Evolutionary conservation across 139 green algal species (phyloP).

Genomic region (Parachlorella kessleri): DNA sequence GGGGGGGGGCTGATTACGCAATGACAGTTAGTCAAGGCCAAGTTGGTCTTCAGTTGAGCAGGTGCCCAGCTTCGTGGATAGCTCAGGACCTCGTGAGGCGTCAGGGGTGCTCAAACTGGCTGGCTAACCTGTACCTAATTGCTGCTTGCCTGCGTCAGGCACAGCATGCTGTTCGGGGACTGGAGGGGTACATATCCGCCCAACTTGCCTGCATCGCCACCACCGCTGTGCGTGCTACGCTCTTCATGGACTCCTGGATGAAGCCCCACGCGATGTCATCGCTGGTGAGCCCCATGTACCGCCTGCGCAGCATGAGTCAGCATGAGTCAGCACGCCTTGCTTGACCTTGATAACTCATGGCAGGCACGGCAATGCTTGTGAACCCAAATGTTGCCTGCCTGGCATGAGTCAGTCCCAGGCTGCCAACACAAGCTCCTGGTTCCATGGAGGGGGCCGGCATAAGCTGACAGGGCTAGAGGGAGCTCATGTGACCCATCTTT

Average conservation of each 20-base stretch:
- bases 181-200: background rate
- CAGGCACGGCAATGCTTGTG: too few relatives aligned
- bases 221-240: slow-evolving; percentile 73
- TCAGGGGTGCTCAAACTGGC: background rate
- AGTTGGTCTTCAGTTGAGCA: background rate
- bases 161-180: too few relatives aligned
- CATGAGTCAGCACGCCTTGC: too few relatives aligned
- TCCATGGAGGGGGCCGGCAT: too few relatives aligned
- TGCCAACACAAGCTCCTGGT: too few relatives aligned
- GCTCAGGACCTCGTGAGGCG: background rate
- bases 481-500: too few relatives aligned
- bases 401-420: too few relatives aligned
- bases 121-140: too few relatives aligned
- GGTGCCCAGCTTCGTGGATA: background rate
- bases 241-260: slow-evolving; percentile 73
- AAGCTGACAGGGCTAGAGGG: too few relatives aligned
- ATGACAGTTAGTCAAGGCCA: background rate
- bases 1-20: background rate
- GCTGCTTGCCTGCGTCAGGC: too few relatives aligned
- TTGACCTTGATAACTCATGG: too few relatives aligned
- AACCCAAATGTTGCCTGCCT: too few relatives aligned
- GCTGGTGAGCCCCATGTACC: slow-evolving; percentile 71
- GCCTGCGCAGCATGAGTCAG: background rate
- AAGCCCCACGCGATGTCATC: slow-evolving; percentile 84
- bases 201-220: slow-evolving; percentile 82